Evolutionary conservation across 1,284 basidiomycete genomes (phyloP), one percentile per base, ranked within the genome.

Genomic region (Tilletia walkeri): DNA sequence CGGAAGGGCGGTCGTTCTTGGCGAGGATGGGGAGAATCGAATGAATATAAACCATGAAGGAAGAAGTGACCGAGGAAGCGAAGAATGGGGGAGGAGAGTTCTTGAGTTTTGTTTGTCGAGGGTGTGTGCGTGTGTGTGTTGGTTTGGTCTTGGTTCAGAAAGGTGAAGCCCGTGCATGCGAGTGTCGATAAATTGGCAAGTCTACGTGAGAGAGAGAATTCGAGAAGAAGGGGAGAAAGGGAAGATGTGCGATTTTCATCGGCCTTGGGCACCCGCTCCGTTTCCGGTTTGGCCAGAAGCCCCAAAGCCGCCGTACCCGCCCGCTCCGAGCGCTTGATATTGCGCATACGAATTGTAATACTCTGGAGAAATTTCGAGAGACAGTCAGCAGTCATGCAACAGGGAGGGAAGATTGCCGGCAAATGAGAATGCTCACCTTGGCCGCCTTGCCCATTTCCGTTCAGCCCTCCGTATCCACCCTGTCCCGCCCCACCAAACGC

Each of bases 331-430:
- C 36, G 36, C 18, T 14, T 41, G 36, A 20, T 63, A 63, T 34
- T 63, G 59, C 36, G 59, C 59, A 38, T 63, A 63, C 36, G 59
- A 39, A 38, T 63, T 63, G 59, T 63, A 63, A n/a, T 63, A 63
- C 9, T 63, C 59, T 63, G 59, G 9, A 36, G 53, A 61, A 5
- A 53, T 30, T 9, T 14, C 14, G 9, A 45, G 14, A 45, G 9
- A 45, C 41, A 9, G 41, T 45, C 41, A 45, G 41, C 41, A 9
- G 41, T 45, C 9, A 45, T 45, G 41, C 20, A 24, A 53, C 10
- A 53, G n/a, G 20, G 50, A 53, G 10, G 50, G 16, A 53, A 53
- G 24, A 30, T 7, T 53, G 50, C 7, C 1, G 4, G 50, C 6
- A 7, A 4, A 63, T 10, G 59, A 34, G 3, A 30, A 10, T 7